Evolutionary conservation across 2,329 filamentous ascomycete species (phyloP).

Genomic region (Neofusicoccum laricinum): DNA sequence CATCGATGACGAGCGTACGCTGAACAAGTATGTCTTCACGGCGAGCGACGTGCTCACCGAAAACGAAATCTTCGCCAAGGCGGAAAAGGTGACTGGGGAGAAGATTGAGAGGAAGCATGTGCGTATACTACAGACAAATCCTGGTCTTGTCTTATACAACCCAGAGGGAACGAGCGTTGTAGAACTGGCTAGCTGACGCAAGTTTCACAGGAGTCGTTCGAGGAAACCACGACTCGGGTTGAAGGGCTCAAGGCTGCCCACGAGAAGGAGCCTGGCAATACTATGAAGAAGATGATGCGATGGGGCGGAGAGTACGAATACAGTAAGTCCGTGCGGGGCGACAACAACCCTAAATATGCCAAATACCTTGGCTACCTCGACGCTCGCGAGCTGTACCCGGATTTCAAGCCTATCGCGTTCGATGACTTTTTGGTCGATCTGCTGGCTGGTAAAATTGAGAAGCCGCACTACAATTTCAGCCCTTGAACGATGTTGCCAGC

Average conservation of each 20-base stretch:
- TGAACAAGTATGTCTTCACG: conserved; percentile 53
- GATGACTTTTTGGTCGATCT: neutral
- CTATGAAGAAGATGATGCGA: neutral
- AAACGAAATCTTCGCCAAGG: conserved; percentile 45
- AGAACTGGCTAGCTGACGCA: neutral
- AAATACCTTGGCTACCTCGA: conserved; percentile 55
- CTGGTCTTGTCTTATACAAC: neutral
- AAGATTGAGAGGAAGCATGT: conserved; percentile 19
- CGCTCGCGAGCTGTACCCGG: conserved; percentile 54
- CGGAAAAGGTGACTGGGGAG: conserved; percentile 52
- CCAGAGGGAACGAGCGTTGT: neutral
- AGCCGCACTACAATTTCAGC: neutral
- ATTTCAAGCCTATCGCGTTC: conserved; percentile 31
- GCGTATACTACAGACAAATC: neutral
- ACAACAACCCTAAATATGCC: conserved; percentile 54
- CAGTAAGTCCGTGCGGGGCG: conserved; percentile 45
- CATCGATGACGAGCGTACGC: conserved; percentile 50
- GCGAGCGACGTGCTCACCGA: conserved; percentile 47
- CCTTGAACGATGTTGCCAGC: neutral
- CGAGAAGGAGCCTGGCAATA: neutral
- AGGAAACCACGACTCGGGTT: neutral
- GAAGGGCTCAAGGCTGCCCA: neutral
- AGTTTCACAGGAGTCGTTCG: neutral
- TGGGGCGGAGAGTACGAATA: neutral
- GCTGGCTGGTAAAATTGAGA: neutral